Evolutionary conservation across 495 filamentous ascomycete species (phyloP).

Genomic region (Aspergillus egyptiacus): DNA sequence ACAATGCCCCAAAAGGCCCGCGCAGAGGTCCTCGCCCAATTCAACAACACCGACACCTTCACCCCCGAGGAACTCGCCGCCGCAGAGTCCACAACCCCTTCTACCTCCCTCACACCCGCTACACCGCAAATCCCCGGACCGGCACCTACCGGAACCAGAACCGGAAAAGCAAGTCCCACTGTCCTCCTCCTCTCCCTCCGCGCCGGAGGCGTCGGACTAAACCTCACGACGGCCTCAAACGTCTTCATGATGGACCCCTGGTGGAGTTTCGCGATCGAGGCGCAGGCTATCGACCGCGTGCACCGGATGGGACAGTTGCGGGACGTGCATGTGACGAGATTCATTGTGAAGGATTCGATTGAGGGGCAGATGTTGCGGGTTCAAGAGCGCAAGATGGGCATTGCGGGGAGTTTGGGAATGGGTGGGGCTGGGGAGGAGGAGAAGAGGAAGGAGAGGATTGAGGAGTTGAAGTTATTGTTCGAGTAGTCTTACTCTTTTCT

Average conservation of each 20-base stretch:
- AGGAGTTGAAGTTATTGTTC: conserved; percentile 90
- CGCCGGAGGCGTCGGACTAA: conserved; percentile 90
- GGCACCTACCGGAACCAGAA: neutral
- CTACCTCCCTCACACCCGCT: neutral
- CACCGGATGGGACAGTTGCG: conserved; percentile 94
- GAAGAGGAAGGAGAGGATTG: conserved; percentile 81
- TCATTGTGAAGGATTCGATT: conserved; percentile 84
- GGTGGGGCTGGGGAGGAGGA: conserved; percentile 73
- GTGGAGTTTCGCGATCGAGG: conserved; percentile 97
- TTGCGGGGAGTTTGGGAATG: conserved; percentile 83
- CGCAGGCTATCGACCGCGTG: conserved; percentile 97
- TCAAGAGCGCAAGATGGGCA: conserved; percentile 84
- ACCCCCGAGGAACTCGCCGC: conserved; percentile 31
- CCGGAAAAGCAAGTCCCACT: conserved; percentile 10
- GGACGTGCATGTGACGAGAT: conserved; percentile 78
- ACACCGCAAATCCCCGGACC: conserved; percentile 28
- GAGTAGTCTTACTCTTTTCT: conserved; percentile 46
- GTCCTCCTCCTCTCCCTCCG: conserved; percentile 80
- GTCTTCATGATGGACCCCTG: conserved; percentile 99
- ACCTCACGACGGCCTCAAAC: conserved; percentile 77
- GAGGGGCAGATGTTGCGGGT: conserved; percentile 91
- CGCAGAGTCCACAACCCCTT: neutral
- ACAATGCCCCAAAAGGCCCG: conserved; percentile 82
- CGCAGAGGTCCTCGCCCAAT: conserved; percentile 66
- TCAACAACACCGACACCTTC: conserved; percentile 45